These are phyloP conservation scores for Theobroma grandiflorum DNA, from an alignment of 441 rosid species.

Conservation along the genomic window DNA sequence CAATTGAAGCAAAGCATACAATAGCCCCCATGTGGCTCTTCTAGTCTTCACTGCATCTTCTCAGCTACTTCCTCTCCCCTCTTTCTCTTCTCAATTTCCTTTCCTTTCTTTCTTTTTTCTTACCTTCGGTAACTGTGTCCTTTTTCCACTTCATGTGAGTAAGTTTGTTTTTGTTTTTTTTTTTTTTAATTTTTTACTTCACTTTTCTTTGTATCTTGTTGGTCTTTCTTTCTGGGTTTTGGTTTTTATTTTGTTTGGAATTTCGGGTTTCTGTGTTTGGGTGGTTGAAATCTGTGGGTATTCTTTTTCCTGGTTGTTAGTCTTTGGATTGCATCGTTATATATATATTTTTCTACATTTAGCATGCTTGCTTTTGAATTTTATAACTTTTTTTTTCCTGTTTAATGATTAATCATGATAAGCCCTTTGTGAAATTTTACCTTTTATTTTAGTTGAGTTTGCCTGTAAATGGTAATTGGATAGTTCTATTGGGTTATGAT, in stretches of 20 bases:
- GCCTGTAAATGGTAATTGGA: too few relatives aligned
- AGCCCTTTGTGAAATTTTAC: not conserved
- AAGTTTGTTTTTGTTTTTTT: slow-evolving; percentile 38
- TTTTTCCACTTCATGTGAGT: slow-evolving; percentile 53
- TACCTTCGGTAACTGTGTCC: slow-evolving; percentile 14
- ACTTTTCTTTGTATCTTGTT: not conserved
- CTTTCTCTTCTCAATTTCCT: slow-evolving; percentile 25
- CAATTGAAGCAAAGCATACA: not conserved
- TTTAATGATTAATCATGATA: not conserved
- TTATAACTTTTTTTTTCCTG: not conserved
- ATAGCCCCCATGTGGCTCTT: slow-evolving; percentile 25
- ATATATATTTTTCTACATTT: not conserved
- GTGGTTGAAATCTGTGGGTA: slow-evolving; percentile 11
- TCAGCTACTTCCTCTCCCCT: slow-evolving; percentile 34
- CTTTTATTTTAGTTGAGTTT: not conserved
- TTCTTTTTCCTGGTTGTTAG: not conserved
- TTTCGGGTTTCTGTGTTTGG: slow-evolving; percentile 29
- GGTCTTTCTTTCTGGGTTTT: slow-evolving; percentile 16
- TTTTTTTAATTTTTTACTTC: not conserved
- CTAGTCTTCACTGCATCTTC: slow-evolving; percentile 53
- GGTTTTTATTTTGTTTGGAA: slow-evolving; percentile 26
- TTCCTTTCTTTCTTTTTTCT: slow-evolving; percentile 22
- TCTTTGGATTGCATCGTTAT: slow-evolving; percentile 22
- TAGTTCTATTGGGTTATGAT: not conserved
- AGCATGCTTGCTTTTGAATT: not conserved